These are phyloP conservation scores for Pachyrhizus erosus DNA, from an alignment of 306 rosid species.

Conservation along the genomic window DNA sequence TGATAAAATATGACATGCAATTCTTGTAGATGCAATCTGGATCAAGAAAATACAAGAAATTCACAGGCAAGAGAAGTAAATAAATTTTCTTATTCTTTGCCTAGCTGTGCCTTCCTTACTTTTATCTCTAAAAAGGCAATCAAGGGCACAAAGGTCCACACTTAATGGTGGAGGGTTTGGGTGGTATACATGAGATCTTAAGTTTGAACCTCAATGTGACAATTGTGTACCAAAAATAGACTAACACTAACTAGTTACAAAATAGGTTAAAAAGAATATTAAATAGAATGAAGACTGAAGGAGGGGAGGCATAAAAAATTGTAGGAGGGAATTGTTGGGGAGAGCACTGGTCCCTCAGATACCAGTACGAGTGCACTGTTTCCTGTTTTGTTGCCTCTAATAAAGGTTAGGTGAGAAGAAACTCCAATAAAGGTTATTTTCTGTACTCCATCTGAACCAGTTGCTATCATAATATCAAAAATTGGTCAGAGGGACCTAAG, in stretches of 20 bases:
- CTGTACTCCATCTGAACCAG: not conserved
- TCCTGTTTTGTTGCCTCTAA: not conserved
- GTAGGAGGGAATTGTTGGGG: not conserved
- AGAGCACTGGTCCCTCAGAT: not conserved
- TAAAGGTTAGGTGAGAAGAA: not conserved
- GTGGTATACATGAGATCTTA: no score
- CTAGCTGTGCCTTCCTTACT: not conserved
- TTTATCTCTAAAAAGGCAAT: not conserved
- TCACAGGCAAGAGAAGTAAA: slow-evolving; percentile 8
- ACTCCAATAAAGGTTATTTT: not conserved
- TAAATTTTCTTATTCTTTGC: not conserved
- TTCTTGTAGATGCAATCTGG: not conserved
- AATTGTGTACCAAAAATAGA: no score
- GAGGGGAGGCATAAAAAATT: not conserved
- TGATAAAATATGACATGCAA: not conserved
- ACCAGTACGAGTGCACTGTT: not conserved
- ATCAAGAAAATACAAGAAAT: slow-evolving; percentile 7
- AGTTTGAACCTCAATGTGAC: no score
- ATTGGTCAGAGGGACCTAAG: not conserved
- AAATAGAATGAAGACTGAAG: not conserved
- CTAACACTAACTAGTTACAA: not conserved
- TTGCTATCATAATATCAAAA: not conserved
- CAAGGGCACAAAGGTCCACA: not conserved
- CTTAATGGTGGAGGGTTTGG: no score
- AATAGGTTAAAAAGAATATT: not conserved